Base-by-base conservation (phyloP, 148 eudicot genomes). In the Chenopodium suecicum region DNA sequence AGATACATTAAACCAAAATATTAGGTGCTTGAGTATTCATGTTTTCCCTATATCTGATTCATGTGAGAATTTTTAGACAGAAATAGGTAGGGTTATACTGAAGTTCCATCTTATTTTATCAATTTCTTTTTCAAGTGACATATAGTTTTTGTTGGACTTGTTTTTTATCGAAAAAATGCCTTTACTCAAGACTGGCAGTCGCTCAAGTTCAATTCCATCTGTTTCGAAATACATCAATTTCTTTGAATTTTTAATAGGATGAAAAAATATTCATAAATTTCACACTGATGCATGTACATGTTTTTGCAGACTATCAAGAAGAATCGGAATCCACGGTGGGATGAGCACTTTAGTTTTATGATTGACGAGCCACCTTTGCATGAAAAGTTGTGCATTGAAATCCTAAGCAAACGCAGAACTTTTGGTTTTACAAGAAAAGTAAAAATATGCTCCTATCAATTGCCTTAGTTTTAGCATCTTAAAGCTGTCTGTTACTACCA, bases 291-390 rank as follows among this genome's bases (percentile, higher is more conserved):
- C 31, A 66, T 56, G 27, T 75, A 22, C 25, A 62, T 65, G 56
- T 62, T 67, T 54, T 63, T 86, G 54, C 89, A 93, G 99, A 82
- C 86, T 69, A 75, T 92, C 46, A 90, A 77, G 84, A 93, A 83
- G 83, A 91, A 84, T 37, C 90, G 93, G 23, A 83, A 89, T 74
- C 99, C 99, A 44, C 70, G 85, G n/a, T 95, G 98, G 99, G 90
- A 92, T 23, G 92, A 95, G 84, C 91, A 89, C 46, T 93, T 93
- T 58, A 89, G 89, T 47, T 92, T 88, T 80, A 87, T 92, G 93
- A 81, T 92, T 50, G 98, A 95, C 64, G 97, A 95, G 78, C 91
- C 97, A 64, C 97, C 96, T 4, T 22, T 90, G 83, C 83, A 82
- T 27, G 97, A 93, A 29, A 93, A 86, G 84, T 76, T 95, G 29